Conservation (phyloP, 305 asterid genomes). For the Fraxinus paxiana region DNA sequence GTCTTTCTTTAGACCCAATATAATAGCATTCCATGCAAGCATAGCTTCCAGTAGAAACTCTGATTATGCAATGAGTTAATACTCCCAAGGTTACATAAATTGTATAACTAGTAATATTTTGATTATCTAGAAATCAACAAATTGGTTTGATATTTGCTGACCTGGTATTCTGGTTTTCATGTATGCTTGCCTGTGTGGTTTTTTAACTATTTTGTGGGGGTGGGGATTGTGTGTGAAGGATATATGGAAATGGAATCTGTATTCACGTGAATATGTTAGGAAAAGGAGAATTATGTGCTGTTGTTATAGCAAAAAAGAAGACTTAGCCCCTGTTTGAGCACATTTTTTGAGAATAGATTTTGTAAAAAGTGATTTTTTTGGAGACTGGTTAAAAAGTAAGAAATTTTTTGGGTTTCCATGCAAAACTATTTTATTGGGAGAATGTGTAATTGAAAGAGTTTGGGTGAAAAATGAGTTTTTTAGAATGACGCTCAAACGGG, state of each 20-base stretch:
- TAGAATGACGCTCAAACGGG: background rate
- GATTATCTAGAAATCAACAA: conserved; percentile 11
- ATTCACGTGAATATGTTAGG: background rate
- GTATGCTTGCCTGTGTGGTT: background rate
- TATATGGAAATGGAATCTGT: background rate
- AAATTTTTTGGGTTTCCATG: background rate
- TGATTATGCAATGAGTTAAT: conserved; percentile 14
- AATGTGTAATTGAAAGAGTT: background rate
- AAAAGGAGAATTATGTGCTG: background rate
- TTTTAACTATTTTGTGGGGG: background rate
- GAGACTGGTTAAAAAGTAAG: background rate
- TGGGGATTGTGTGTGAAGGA: background rate
- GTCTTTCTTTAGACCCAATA: conserved; percentile 39
- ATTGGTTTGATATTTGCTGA: conserved; percentile 7
- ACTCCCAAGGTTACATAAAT: conserved; percentile 7
- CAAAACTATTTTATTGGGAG: background rate
- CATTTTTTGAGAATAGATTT: background rate
- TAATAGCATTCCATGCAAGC: conserved; percentile 22
- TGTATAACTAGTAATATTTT: conserved; percentile 11
- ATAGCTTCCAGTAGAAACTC: conserved; percentile 22
- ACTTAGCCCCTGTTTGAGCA: background rate
- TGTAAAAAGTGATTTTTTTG: background rate
- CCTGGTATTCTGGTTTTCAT: conserved; percentile 7
- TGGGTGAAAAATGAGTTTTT: background rate
- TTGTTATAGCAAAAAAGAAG: background rate